Base-by-base conservation (phyloP, 1,284 basidiomycete species). In the Ceratobasidium sp. region DNA sequence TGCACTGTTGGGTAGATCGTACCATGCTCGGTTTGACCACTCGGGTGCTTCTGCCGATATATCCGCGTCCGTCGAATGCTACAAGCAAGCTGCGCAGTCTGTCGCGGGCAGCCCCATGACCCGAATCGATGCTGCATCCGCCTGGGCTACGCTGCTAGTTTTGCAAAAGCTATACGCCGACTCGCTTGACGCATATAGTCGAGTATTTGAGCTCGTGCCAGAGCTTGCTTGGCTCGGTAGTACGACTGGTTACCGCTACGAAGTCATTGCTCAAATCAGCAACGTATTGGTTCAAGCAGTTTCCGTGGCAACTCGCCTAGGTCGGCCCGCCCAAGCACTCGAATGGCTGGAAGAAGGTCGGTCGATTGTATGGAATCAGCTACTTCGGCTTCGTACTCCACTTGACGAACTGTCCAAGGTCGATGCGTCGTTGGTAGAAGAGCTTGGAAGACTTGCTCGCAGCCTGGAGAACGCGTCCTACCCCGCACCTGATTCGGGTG, bases 361-460 rank as follows among this genome's bases (percentile, higher is more conserved):
- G 16, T 77, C 78, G 31, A 74, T 82, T 14, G 77, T 82, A 34
- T 82, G 81, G 81, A 74, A 72, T 14, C 81, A 82, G 72, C 63
- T 77, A 2, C 76, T 58, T 6, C 54, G 34, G 54, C 54, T 58
- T 19, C 54, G 54, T 2, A 58, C 27, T 6, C 54, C 22, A 3
- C n/a, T 58, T 9, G 54, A 58, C 14, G 54, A 58, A 2, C 48
- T 51, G 79, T 24, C 77, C 79, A 9, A 6, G 11, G 56, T 37
- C 8, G 27, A 59, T 59, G 13, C 14, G 34, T 19, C 14, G 7
- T 22, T 59, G 6, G 56, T 29, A 14, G 24, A 27, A 13, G 9
- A 59, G 14, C 22, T 59, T 7, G 8, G 22, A 29, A 4, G 4
- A 51, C 19, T 51, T 19, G 19, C 43, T 19, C 9, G 19, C 9